These are phyloP conservation scores for Starmerella riodocensis DNA, from an alignment of 805 yeast genomes.

Conservation along the genomic window DNA sequence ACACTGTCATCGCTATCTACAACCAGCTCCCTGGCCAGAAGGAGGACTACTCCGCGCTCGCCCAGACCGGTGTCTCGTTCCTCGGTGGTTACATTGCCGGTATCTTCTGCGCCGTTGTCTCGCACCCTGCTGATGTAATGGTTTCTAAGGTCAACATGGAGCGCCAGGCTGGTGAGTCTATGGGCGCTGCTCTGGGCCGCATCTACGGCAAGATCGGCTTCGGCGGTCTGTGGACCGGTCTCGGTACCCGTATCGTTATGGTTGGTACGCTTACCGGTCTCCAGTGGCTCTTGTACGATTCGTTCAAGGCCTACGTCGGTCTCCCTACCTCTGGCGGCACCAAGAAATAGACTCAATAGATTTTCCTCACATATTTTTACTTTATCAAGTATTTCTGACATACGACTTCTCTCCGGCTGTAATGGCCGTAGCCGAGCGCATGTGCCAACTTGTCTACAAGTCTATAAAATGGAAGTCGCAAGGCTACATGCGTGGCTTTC, in stretches of 20 bases:
- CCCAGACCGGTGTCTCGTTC: conserved; percentile 91
- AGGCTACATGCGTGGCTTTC: too few relatives aligned
- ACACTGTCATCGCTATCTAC: conserved; percentile 73
- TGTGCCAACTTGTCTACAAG: too few relatives aligned
- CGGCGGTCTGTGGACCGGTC: conserved; percentile 86
- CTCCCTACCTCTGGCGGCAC: conserved; percentile 79
- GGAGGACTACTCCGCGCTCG: conserved; percentile 51
- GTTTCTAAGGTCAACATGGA: conserved; percentile 81
- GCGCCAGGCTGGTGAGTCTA: conserved; percentile 49
- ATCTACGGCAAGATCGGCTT: conserved; percentile 80
- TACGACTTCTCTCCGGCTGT: too few relatives aligned
- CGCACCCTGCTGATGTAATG: conserved; percentile 99
- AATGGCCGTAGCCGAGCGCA: too few relatives aligned
- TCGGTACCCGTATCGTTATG: conserved; percentile 89
- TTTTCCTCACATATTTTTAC: too few relatives aligned
- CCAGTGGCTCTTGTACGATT: conserved; percentile 95
- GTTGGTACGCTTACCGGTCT: conserved; percentile 93
- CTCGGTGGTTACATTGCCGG: conserved; percentile 96
- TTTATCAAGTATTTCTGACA: too few relatives aligned
- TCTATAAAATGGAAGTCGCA: too few relatives aligned
- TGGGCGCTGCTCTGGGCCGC: conserved; percentile 52
- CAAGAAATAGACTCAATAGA: conserved; percentile 20
- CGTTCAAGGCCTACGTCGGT: conserved; percentile 88
- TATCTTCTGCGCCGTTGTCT: conserved; percentile 86
- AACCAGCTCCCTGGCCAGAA: conserved; percentile 57